A percentile compares a stretch with the other conserved stretches of the same genome.
These are phyloP conservation scores for Akanthomyces dipterigenus DNA, from an alignment of 2,329 filamentous ascomycete genomes.

Conservation along the genomic window DNA sequence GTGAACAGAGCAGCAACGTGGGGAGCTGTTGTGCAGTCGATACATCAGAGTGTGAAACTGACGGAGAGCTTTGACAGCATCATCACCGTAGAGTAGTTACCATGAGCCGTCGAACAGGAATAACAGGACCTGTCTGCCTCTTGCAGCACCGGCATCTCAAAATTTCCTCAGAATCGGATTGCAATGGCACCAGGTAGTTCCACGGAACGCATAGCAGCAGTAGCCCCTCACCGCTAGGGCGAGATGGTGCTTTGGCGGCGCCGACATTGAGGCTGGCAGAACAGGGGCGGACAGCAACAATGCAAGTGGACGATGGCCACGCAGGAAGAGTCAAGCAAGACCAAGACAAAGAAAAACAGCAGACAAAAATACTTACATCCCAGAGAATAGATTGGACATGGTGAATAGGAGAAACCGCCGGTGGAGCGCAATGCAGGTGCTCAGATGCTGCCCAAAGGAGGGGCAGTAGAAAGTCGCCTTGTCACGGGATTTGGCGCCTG, in stretches of 20 bases:
- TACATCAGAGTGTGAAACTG: not conserved
- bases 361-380: conserved; percentile 13
- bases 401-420: conserved; percentile 7
- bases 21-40: not conserved
- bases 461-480: conserved; percentile 10
- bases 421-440: conserved; percentile 11
- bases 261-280: not conserved
- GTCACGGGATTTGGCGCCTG: conserved; percentile 14
- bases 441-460: conserved; percentile 12
- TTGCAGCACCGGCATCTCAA: not conserved
- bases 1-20: not conserved
- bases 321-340: not conserved
- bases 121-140: not conserved
- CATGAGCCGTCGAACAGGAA: not conserved
- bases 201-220: not conserved
- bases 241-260: conserved; percentile 1
- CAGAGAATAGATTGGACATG: conserved; percentile 15
- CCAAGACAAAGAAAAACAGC: not conserved
- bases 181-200: not conserved
- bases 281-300: conserved; percentile 1
- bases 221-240: conserved; percentile 12
- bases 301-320: not conserved
- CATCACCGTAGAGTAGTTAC: not conserved
- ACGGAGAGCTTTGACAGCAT: not conserved
- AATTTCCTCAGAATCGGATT: not conserved